Evolutionary conservation across 1,284 basidiomycete genomes (phyloP), one percentile per base, ranked within the genome.

Genomic region (Cerioporus squamosus): DNA sequence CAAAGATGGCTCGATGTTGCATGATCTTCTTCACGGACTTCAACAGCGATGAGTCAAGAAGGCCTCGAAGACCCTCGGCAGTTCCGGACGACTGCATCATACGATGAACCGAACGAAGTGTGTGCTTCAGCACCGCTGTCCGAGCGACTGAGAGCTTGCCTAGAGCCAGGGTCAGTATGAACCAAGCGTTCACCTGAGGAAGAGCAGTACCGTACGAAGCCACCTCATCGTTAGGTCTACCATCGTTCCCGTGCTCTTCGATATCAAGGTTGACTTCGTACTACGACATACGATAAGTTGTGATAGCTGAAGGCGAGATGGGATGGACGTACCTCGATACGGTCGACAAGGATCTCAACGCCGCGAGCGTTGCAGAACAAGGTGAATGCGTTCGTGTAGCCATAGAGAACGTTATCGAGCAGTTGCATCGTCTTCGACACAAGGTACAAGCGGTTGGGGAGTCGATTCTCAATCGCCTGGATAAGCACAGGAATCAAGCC

Each of bases 51-150:
- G 93, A 91, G 74, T 99, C 97, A 59, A 98, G 95, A 44, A 99
- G 81, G 42, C 95, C 97, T 39, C 97, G 88, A 29, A 99, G 83
- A 2, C 96, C 95, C 71, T 99, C 97, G 12, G 94, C 85, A 3
- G 95, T 95, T 4, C 97, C 95, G 0, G 95, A 91, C 0, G 93
- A 90, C 69, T 95, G 93, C 93, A 99, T 97, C 86, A 99, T 94
- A 43, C 96, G 90, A 69, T 97, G 93, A 75, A 97, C 88, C 0
- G 95, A 95, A 44, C 97, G 90, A 44, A 99, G 77, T n/a, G 95
- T 85, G 63, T 95, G 90, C 74, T 97, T 97, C 63, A 99, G 79
- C 14, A 94, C 81, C 40, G 89, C 87, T 17, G 85, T 82, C 8
- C 89, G 84, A 26, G 85, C 77, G 44, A 90, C 82, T 1, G 89